Conservation (phyloP, 1,139 yeast genomes). For the Debaryomyces coudertii region DNA sequence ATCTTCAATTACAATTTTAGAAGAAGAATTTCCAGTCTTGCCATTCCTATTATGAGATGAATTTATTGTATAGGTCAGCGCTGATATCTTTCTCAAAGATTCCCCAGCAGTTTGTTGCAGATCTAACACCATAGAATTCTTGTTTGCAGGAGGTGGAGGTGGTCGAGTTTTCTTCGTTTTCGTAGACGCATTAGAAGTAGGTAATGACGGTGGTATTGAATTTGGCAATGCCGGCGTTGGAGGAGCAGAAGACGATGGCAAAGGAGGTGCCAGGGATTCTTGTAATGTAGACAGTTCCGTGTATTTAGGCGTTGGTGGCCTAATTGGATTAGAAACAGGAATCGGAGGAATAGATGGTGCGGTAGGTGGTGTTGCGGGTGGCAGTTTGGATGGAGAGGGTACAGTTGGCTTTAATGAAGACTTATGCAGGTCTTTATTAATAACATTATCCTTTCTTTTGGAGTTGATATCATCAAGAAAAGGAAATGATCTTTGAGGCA, state of each 20-base stretch:
- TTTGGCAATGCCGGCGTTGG: conserved; percentile 9
- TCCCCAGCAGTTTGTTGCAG: conserved; percentile 54
- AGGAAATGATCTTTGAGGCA: conserved; percentile 32
- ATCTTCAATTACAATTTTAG: conserved; percentile 64
- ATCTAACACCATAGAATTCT: conserved; percentile 27
- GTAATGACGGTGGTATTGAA: conserved; percentile 15
- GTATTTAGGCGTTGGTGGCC: conserved; percentile 13
- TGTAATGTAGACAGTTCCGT: conserved; percentile 15
- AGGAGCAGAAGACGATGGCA: conserved; percentile 15
- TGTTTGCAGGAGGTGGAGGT: conserved; percentile 38
- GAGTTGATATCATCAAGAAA: conserved; percentile 48
- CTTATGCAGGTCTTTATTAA: neutral
- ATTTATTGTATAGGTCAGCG: conserved; percentile 60
- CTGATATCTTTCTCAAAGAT: conserved; percentile 55
- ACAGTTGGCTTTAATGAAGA: neutral
- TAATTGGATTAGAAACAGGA: conserved; percentile 13
- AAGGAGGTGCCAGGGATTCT: conserved; percentile 18
- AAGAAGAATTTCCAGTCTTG: conserved; percentile 16
- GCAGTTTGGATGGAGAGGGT: neutral
- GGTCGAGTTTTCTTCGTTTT: conserved; percentile 27
- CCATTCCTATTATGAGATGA: conserved; percentile 22
- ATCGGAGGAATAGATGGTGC: conserved; percentile 17
- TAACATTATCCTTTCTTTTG: conserved; percentile 29
- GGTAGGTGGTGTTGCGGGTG: conserved; percentile 18
- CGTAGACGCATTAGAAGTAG: conserved; percentile 6